Evolutionary conservation across 2,329 filamentous ascomycete species (phyloP), one percentile per base, ranked within the genome.

Genomic region (Alternaria consortialis): DNA sequence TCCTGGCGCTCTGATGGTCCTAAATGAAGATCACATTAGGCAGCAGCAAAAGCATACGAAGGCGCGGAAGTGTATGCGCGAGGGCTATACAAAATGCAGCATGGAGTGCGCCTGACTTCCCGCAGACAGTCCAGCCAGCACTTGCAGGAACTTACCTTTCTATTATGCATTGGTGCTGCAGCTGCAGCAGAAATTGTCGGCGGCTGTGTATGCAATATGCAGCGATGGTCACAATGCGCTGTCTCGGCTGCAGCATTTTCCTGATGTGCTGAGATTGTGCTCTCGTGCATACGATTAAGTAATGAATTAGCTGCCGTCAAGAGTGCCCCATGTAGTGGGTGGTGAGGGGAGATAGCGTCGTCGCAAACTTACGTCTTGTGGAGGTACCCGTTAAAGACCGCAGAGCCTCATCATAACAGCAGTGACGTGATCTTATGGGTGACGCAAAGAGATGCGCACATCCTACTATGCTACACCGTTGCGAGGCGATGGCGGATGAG

Each of bases 141-240:
- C 62, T 64, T 68, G 68, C 69, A 69, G 67, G 51, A 32, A 32
- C 37, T 40, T 40, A 20, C 58, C 60, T 61, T 55, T 53, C 48
- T 54, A 34, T 32, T 46, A 51, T 58, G 61, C 50, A 46, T 44
- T 46, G 44, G 34, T 39, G 50, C 62, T 70, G 69, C 69, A 71
- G 64, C 64, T 57, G 53, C 52, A 58, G 44, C 37, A 61, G 44
- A 42, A 59, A 44, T 47, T 61, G 56, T 60, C 63, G 53, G 70
- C 70, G 70, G 67, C 60, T 72, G 71, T 60, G 64, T 69, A 70
- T 60, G 69, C 64, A 58, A 32, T 34, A 68, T 70, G 68, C 68
- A 63, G 58, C 54, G 29, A 43, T 57, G 27, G 57, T 72, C 70
- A 72, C 70, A 71, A 64, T 69, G 67, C 57, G 66, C 53, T 67